Conservation (phyloP, 768 basidiomycete genomes). For the Macrolepiota fuliginosa region DNA sequence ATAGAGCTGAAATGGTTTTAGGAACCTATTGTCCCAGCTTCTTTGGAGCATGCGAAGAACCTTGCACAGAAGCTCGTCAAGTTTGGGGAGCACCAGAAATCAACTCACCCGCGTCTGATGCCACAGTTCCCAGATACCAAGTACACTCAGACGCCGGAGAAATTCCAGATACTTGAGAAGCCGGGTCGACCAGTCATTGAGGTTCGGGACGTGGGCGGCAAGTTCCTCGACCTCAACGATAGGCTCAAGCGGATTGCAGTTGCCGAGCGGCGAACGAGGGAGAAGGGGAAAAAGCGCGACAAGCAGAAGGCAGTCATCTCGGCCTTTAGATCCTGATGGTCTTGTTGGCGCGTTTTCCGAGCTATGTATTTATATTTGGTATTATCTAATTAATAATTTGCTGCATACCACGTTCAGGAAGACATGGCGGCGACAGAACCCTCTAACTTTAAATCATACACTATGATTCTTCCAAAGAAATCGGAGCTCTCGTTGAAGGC, state of each 20-base stretch:
- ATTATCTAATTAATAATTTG: conserved; percentile 1
- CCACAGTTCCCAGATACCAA: conserved; percentile 33
- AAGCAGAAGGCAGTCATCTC: conserved; percentile 18
- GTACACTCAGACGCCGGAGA: conserved; percentile 34
- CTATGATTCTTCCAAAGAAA: conserved; percentile 77
- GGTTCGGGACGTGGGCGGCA: conserved; percentile 73
- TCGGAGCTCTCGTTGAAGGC: conserved; percentile 82
- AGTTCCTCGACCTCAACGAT: conserved; percentile 61
- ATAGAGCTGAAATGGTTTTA: conserved; percentile 23
- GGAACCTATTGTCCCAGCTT: conserved; percentile 62
- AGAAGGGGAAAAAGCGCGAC: conserved; percentile 22
- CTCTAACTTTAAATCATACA: conserved; percentile 60
- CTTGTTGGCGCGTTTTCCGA: not conserved
- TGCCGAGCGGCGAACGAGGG: conserved; percentile 44
- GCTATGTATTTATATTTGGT: conserved; percentile 8
- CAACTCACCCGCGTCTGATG: conserved; percentile 35
- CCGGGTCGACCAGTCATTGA: conserved; percentile 53
- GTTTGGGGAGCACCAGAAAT: conserved; percentile 31
- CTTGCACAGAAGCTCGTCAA: conserved; percentile 33
- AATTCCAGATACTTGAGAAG: conserved; percentile 35
- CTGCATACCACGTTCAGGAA: not conserved
- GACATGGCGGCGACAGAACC: conserved; percentile 21
- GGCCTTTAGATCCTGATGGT: not conserved
- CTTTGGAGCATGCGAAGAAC: conserved; percentile 47
- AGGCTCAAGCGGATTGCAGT: conserved; percentile 46